phyloP scores from a whole-genome alignment of 169 alveolate genomes.

The Plasmodium inui region DNA sequence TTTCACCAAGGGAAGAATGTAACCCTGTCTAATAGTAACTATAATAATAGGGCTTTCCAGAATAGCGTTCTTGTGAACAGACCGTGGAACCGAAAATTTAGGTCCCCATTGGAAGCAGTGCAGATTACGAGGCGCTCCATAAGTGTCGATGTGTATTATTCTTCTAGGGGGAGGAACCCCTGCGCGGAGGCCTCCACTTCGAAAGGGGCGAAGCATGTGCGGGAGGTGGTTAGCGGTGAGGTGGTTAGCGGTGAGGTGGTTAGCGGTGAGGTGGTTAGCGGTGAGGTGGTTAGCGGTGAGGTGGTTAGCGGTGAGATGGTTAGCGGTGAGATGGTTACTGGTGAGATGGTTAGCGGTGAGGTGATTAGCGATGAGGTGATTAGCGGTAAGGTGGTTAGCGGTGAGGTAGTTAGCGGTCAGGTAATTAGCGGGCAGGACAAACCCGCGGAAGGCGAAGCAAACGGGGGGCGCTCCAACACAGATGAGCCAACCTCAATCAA shows the following conservation, averaged over 20 bases:
- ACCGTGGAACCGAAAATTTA: not conserved
- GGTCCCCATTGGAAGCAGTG: not conserved
- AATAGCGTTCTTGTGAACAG: not conserved
- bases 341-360: not conserved
- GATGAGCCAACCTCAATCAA: not conserved
- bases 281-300: not conserved
- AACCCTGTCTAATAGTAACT: not conserved
- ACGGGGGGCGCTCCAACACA: not conserved
- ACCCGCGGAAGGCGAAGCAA: too few species aligned
- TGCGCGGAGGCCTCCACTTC: not conserved
- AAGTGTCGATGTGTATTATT: slow-evolving; percentile 48
- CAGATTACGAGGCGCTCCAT: not conserved
- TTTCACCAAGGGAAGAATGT: slow-evolving; percentile 5
- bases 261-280: not conserved
- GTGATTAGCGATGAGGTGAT: not conserved
- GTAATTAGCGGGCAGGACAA: not conserved
- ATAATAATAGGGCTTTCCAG: not conserved
- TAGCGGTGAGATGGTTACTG: not conserved
- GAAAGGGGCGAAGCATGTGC: not conserved
- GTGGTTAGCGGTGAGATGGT: not conserved
- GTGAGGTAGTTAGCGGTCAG: not conserved
- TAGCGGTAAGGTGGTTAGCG: not conserved
- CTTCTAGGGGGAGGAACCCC: not conserved
- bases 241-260: not conserved
- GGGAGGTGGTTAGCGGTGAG: not conserved